Conservation (phyloP, 208 protist species). For the Leishmania major region DNA sequence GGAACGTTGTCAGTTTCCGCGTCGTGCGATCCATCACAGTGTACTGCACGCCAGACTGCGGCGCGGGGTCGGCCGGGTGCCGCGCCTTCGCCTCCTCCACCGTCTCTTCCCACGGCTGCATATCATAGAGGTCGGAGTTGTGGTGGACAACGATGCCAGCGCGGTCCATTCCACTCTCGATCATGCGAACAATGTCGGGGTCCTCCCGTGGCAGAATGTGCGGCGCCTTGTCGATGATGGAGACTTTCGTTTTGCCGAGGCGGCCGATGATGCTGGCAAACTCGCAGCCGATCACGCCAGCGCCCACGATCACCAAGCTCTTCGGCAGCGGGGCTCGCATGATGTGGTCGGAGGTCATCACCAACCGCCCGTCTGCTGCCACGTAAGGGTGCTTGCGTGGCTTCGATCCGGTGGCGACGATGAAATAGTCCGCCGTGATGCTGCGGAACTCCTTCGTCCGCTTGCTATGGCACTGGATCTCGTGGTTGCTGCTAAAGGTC, state of each 20-base stretch:
- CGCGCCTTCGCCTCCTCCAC: slow-evolving; percentile 23
- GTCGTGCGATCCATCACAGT: slow-evolving; percentile 69
- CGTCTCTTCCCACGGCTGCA: slow-evolving; percentile 65
- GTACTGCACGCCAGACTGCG: slow-evolving; percentile 68
- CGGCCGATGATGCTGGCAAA: slow-evolving; percentile 74
- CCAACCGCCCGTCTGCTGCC: slow-evolving; percentile 43
- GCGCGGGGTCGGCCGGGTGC: slow-evolving; percentile 18
- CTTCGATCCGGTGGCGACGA: slow-evolving; percentile 76
- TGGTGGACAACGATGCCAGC: slow-evolving; percentile 70
- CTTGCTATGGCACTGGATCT: slow-evolving; percentile 61
- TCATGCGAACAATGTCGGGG: slow-evolving; percentile 51
- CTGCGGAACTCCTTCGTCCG: slow-evolving; percentile 47
- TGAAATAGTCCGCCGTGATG: slow-evolving; percentile 78
- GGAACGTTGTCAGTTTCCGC: slow-evolving; percentile 49
- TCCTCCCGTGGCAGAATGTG: slow-evolving; percentile 79
- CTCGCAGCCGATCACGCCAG: slow-evolving; percentile 76
- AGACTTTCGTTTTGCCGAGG: slow-evolving; percentile 76
- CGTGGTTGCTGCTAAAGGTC: slow-evolving; percentile 51
- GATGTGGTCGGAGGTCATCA: slow-evolving; percentile 77
- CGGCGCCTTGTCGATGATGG: slow-evolving; percentile 65
- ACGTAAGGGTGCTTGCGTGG: slow-evolving; percentile 67
- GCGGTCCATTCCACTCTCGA: slow-evolving; percentile 46
- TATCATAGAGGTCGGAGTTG: slow-evolving; percentile 73
- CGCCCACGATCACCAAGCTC: slow-evolving; percentile 79
- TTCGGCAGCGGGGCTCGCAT: slow-evolving; percentile 70